Base-by-base conservation (phyloP, 2,329 filamentous ascomycete genomes). In the Beauveria bassiana region DNA sequence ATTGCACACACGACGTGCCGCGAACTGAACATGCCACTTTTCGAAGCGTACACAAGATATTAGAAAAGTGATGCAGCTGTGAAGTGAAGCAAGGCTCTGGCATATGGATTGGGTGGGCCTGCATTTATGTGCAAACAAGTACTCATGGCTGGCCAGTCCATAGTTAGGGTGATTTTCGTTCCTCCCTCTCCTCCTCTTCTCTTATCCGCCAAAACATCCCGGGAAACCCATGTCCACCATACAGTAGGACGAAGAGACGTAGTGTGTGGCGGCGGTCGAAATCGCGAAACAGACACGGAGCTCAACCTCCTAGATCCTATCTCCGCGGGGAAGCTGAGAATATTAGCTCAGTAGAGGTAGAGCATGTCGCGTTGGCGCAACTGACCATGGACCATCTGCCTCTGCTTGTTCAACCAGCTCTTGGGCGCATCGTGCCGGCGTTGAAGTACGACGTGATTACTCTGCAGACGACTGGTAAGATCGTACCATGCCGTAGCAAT, bases 401-500 rank as follows among this genome's bases (percentile, higher is more conserved):
- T 83, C 80, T 95, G 90, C 78, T 90, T 92, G 69, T 90, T 90
- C 68, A 96, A 76, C 89, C 90, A 96, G 75, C 89, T 93, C 74
- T 86, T 88, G 16, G 90, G 88, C 67, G 83, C 83, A 68, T 93
- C 89, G 67, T 85, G 85, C 67, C 89, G 82, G 66, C 91, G 79
- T 70, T 92, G 88, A 64, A 96, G 75, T 60, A 90, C 85, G 47
- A 93, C 87, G 64, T 90, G 89, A 72, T 93, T 93, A 76, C 89
- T 92, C 75, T 95, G 90, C 67, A 96, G 74, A 57, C 91, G 81
- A 70, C 82, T 87, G 28, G 87, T 86, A 68, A 95, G 82, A 73
- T 93, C 90, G 75, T 93, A 93, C 90, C 90, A 96, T 2, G 91
- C 91, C n/a, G 86, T 89, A 28, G 87, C 80, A 68, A 96, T 91